A percentile compares a stretch with the other conserved stretches of the same genome.
These are phyloP conservation scores for Penicillium vulpinum DNA, from an alignment of 2,329 filamentous ascomycete species.

Conservation along the genomic window DNA sequence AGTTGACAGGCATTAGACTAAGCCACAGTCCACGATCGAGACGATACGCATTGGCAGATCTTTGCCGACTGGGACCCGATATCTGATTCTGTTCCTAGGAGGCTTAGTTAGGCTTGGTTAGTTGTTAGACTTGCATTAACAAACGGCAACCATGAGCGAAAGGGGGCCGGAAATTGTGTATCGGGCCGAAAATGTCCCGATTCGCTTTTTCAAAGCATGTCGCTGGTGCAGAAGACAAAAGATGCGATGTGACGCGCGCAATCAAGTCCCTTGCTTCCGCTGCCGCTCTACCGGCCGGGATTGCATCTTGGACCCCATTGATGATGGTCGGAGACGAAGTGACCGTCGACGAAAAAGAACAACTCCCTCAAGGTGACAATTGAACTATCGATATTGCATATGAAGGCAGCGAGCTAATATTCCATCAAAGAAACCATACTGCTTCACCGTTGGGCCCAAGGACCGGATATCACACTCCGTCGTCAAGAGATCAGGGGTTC, in stretches of 20 bases:
- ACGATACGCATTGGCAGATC: background rate
- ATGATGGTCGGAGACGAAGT: slow-evolving; percentile 26
- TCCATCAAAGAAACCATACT: slow-evolving; percentile 15
- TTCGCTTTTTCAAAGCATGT: slow-evolving; percentile 39
- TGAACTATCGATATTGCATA: background rate
- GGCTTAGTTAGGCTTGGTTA: too few relatives aligned
- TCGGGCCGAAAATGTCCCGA: slow-evolving; percentile 31
- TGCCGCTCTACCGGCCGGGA: slow-evolving; percentile 36
- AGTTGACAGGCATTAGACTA: background rate
- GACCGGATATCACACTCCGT: slow-evolving; percentile 25
- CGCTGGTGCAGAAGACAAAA: slow-evolving; percentile 39
- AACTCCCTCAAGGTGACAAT: slow-evolving; percentile 27
- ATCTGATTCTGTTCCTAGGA: background rate
- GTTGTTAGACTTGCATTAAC: background rate
- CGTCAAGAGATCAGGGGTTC: slow-evolving; percentile 29
- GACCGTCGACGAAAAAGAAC: slow-evolving; percentile 26
- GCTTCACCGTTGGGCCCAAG: slow-evolving; percentile 21
- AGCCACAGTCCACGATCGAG: background rate
- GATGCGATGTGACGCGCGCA: slow-evolving; percentile 39
- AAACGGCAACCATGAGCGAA: slow-evolving; percentile 25
- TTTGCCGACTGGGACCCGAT: background rate
- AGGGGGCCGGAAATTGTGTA: slow-evolving; percentile 31
- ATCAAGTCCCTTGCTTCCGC: slow-evolving; percentile 37
- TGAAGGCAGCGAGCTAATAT: slow-evolving; percentile 2
- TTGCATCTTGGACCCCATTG: slow-evolving; percentile 36